A percentile compares a stretch with the other conserved stretches of the same genome.
Conservation (phyloP, 306 rosid species). For the Prunus davidiana region DNA sequence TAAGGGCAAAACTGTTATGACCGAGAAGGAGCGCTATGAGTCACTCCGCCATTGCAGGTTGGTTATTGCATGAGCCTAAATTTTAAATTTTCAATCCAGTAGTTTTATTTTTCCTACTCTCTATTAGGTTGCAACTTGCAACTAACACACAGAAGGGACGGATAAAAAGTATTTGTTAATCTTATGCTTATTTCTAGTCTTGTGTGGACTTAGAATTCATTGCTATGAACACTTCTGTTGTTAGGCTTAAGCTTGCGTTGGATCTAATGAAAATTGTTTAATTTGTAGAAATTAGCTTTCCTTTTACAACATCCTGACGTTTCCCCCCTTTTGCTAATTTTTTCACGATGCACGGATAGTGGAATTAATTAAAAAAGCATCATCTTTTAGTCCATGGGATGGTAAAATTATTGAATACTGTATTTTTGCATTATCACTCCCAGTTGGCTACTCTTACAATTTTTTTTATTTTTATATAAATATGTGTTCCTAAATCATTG, state of each 20-base stretch:
- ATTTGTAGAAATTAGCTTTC: not conserved
- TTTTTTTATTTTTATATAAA: not conserved
- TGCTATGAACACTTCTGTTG: not conserved
- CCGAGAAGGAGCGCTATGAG: slow-evolving; percentile 82
- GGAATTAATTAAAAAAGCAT: too few species aligned
- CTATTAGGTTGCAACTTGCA: not conserved
- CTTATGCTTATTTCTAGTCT: not conserved
- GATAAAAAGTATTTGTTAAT: not conserved
- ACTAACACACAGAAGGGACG: not conserved
- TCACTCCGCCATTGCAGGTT: slow-evolving; percentile 98
- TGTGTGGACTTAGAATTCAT: not conserved
- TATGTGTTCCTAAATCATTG: not conserved
- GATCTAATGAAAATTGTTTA: not conserved
- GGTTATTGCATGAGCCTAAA: not conserved
- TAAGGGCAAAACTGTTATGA: slow-evolving; percentile 98
- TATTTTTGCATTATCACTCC: not conserved
- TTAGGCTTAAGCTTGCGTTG: not conserved
- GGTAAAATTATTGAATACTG: not conserved
- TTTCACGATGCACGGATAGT: not conserved
- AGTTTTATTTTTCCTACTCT: not conserved
- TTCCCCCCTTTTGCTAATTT: not conserved
- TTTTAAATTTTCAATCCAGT: not conserved
- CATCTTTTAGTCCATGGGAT: not conserved
- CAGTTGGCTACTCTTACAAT: not conserved
- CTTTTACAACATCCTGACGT: not conserved